Evolutionary conservation across 768 basidiomycete species (phyloP).

Genomic region (Boletus tomentosulus): DNA sequence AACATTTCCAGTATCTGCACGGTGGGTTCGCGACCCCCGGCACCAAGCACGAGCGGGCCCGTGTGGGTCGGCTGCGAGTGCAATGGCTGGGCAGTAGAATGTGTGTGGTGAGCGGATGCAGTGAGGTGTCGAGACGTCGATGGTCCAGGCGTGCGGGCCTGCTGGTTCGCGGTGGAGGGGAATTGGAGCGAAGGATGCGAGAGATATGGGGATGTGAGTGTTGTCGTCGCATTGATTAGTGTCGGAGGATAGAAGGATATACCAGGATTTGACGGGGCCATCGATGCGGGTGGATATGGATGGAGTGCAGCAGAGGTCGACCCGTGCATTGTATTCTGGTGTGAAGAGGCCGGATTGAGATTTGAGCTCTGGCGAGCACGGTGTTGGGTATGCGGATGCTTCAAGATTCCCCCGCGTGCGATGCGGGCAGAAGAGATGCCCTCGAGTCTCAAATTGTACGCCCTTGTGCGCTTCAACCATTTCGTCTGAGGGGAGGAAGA

Average conservation of each 20-base stretch:
- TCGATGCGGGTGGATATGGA: conserved; percentile 14
- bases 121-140: conserved; percentile 7
- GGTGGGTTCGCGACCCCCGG: conserved; percentile 34
- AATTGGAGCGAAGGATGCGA: conserved; percentile 29
- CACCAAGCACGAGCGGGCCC: conserved; percentile 26
- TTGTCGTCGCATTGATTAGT: conserved; percentile 27
- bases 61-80: conserved; percentile 15
- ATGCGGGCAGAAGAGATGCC: conserved; percentile 34
- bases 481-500: conserved; percentile 27
- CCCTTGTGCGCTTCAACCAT: conserved; percentile 58
- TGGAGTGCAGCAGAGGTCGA: conserved; percentile 13
- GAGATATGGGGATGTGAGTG: conserved; percentile 31
- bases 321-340: conserved; percentile 13
- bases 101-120: conserved; percentile 11
- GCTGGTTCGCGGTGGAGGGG: conserved; percentile 10
- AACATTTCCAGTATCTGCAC: conserved; percentile 63
- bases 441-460: conserved; percentile 49
- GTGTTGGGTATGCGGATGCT: conserved; percentile 24
- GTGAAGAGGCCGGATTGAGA: conserved; percentile 22
- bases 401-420: conserved; percentile 24
- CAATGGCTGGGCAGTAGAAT: conserved; percentile 4
- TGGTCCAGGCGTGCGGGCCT: conserved; percentile 8
- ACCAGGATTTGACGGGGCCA: conserved; percentile 14
- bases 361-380: conserved; percentile 30
- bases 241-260: conserved; percentile 29